Conservation (phyloP, 176 grass and related monocot genomes). For the Oryza meyeriana region DNA sequence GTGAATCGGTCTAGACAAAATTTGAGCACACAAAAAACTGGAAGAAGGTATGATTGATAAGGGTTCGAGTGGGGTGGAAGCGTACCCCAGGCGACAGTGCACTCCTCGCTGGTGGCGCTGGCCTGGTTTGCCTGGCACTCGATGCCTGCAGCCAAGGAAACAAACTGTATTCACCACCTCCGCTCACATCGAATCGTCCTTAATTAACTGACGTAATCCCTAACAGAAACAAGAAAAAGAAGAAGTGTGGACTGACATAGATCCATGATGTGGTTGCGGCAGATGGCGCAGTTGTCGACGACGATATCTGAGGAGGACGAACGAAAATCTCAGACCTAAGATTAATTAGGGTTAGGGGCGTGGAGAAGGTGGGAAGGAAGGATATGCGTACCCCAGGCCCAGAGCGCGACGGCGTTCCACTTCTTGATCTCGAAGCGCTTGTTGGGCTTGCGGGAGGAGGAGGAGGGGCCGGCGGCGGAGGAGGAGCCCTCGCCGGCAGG, state of each 20-base stretch:
- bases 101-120: constrained; percentile 97
- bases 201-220: background rate
- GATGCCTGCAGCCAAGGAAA: constrained; percentile 60
- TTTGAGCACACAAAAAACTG: background rate
- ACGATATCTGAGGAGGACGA: constrained; percentile 72
- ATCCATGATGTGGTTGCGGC: constrained; percentile 99
- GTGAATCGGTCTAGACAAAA: background rate
- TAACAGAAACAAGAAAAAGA: background rate
- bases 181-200: background rate
- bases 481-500: constrained; percentile 72
- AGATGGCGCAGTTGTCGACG: constrained; percentile 99
- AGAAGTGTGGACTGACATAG: constrained; percentile 51
- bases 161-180: background rate
- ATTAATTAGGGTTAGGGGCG: background rate
- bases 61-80: background rate
- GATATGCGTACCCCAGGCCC: constrained; percentile 78
- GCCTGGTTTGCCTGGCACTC: constrained; percentile 99
- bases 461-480: constrained; percentile 34
- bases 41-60: background rate
- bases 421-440: constrained; percentile 99
- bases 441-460: constrained; percentile 62
- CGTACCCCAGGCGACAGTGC: constrained; percentile 98
- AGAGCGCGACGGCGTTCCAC: constrained; percentile 99
- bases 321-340: background rate
- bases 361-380: background rate